These are phyloP conservation scores for Pholiota conissans DNA, from an alignment of 768 basidiomycete genomes.

Conservation along the genomic window DNA sequence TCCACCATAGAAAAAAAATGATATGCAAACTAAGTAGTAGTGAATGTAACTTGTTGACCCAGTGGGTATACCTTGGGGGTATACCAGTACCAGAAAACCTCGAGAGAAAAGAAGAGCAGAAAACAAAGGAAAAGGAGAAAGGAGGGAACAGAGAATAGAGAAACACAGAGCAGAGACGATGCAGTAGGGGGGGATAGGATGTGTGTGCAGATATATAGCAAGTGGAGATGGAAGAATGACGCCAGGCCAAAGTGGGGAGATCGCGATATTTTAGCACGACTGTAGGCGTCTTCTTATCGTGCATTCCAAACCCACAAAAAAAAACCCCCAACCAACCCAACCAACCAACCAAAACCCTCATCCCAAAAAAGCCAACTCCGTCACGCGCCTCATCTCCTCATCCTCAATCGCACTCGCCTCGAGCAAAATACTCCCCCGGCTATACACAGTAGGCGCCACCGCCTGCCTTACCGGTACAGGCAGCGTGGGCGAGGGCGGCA, in stretches of 20 bases:
- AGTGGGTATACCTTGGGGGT: too few species aligned
- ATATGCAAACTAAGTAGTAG: too few species aligned
- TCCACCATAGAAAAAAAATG: too few species aligned
- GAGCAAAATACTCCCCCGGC: conserved; percentile 51
- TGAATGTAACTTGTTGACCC: too few species aligned
- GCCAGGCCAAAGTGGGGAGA: too few species aligned
- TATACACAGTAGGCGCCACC: conserved; percentile 61
- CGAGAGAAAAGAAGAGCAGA: background rate
- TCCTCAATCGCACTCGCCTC: conserved; percentile 60
- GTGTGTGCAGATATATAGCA: too few species aligned
- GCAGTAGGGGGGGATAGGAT: background rate
- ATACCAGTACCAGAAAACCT: background rate
- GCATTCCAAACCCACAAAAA: background rate
- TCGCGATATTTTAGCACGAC: too few species aligned
- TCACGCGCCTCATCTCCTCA: conserved; percentile 66
- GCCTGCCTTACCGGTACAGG: conserved; percentile 32
- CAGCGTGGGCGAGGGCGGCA: conserved; percentile 38
- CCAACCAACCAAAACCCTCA: conserved; percentile 5
- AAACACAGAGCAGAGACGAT: background rate
- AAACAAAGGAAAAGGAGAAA: background rate
- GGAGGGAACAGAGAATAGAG: background rate
- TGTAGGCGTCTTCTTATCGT: too few species aligned
- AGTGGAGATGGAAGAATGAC: too few species aligned
- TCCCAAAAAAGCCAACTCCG: conserved; percentile 68
- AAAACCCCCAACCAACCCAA: background rate